Base-by-base conservation (phyloP, 768 basidiomycete genomes). In the Lactarius trivialis region DNA sequence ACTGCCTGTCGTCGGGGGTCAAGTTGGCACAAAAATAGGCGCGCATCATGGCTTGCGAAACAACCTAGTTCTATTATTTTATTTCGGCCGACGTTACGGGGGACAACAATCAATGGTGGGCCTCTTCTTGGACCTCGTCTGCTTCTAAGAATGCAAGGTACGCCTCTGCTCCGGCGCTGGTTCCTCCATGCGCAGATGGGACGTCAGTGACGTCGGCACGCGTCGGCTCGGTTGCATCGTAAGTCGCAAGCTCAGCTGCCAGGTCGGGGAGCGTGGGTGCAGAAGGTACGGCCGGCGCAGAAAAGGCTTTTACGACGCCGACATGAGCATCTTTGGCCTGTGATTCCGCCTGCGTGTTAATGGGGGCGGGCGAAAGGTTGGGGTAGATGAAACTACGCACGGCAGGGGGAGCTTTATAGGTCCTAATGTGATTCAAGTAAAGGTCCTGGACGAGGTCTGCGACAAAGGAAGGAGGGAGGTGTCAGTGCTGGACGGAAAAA, bases 251-350 rank as follows among this genome's bases (percentile, higher is more conserved):
- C 69, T 96, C 93, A 21, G 86, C 74, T n/a, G 96, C 92, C 67
- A 98, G 85, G 75, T 94, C 88, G 54, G 94, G 92, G 53, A 97
- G 79, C 15, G 81, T 73, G 12, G 96, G 95, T 2, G 85, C 74
- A 61, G 84, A 79, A 56, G 96, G 97, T 28, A 83, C 71, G 17
- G 86, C 73, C 1, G 96, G 96, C 28, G 85, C 74, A 34, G 84
- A 73, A 82, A 88, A 96, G 56, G 82, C 71, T 77, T 96, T 97
- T 64, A 98, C 94, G 60, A 74, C 78, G 60, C 91, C 91, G 69
- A 93, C 85, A 73, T 93, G 91, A 57, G 93, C 93, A 73, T 97
- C 91, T 75, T 91, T 86, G 65, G 88, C 84, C 95, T 98, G 69
- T 52, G 32, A 61, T 21, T 49, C 53, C 37, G 7, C 15, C 21